phyloP scores from a whole-genome alignment of 805 yeast species.

The Huiozyma sinensis region DNA sequence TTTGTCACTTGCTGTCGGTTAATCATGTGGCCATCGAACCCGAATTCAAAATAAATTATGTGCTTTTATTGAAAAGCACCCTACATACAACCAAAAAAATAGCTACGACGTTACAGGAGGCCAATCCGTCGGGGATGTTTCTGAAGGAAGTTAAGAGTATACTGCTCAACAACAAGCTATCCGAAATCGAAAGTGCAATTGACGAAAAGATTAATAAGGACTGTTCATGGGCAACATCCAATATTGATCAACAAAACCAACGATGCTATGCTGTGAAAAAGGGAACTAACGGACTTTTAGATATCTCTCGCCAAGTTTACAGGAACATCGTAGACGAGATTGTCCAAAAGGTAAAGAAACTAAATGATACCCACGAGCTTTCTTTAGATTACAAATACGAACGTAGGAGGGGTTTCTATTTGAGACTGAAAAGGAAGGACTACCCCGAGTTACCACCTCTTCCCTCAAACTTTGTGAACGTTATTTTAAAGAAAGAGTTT shows the following conservation, averaged over 20 bases:
- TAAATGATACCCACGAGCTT: constrained; percentile 19
- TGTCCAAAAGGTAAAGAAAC: constrained; percentile 15
- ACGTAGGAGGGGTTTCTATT: constrained; percentile 29
- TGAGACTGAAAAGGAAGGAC: constrained; percentile 22
- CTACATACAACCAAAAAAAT: constrained; percentile 17
- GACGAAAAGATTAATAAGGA: constrained; percentile 32
- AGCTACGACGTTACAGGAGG: constrained; percentile 7
- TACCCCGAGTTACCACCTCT: constrained; percentile 9
- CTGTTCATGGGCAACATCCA: constrained; percentile 32
- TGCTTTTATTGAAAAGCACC: constrained; percentile 32
- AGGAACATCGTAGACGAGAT: constrained; percentile 31
- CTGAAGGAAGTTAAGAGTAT: constrained; percentile 25
- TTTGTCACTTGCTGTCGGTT: constrained; percentile 28
- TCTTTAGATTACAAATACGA: constrained; percentile 29
- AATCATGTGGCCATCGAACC: constrained; percentile 18
- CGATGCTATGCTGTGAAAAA: constrained; percentile 35
- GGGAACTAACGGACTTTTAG: constrained; percentile 36
- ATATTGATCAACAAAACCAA: constrained; percentile 35
- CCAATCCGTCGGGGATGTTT: constrained; percentile 8
- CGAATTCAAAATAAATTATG: constrained; percentile 32
- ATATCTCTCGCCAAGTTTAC: constrained; percentile 35
- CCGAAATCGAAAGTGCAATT: constrained; percentile 18
- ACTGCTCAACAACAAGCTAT: constrained; percentile 18
- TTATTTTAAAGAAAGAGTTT: constrained; percentile 19
- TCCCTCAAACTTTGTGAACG: constrained; percentile 30